A percentile compares a stretch with the other conserved stretches of the same genome.
These are phyloP conservation scores for Cyclotella choctawhatcheeana DNA, from an alignment of 108 stramenopile species.

Conservation along the genomic window DNA sequence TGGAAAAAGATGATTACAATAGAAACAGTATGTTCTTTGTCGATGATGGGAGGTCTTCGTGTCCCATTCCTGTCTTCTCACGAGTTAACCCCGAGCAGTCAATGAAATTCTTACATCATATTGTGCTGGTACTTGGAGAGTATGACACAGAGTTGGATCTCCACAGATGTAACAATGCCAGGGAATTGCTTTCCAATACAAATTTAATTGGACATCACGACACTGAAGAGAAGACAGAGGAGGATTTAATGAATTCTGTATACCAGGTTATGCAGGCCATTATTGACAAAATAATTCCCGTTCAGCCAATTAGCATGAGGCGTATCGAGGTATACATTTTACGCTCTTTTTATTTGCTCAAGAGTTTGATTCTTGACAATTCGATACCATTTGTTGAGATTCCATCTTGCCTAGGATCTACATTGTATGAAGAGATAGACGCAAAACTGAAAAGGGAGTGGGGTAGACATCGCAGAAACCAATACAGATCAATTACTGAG, in stretches of 20 bases:
- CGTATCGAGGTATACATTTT: conserved; percentile 5
- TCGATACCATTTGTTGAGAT: conserved; percentile 21
- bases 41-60: not conserved
- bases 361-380: not conserved
- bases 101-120: conserved; percentile 7
- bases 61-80: conserved; percentile 21
- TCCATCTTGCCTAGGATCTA: conserved; percentile 17
- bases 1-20: not conserved
- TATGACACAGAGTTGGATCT: conserved; percentile 32
- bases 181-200: conserved; percentile 11
- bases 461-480: not conserved
- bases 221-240: not conserved
- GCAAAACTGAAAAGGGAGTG: not conserved
- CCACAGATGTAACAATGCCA: not conserved
- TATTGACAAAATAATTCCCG: conserved; percentile 1
- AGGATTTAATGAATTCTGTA: not conserved
- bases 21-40: not conserved
- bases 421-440: not conserved
- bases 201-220: not conserved
- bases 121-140: conserved; percentile 19
- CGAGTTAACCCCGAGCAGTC: conserved; percentile 8
- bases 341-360: not conserved
- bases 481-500: not conserved
- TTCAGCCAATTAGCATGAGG: conserved; percentile 12
- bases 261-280: not conserved